Evolutionary conservation across 2,329 filamentous ascomycete genomes (phyloP).

Genomic region (Fusarium sp.): DNA sequence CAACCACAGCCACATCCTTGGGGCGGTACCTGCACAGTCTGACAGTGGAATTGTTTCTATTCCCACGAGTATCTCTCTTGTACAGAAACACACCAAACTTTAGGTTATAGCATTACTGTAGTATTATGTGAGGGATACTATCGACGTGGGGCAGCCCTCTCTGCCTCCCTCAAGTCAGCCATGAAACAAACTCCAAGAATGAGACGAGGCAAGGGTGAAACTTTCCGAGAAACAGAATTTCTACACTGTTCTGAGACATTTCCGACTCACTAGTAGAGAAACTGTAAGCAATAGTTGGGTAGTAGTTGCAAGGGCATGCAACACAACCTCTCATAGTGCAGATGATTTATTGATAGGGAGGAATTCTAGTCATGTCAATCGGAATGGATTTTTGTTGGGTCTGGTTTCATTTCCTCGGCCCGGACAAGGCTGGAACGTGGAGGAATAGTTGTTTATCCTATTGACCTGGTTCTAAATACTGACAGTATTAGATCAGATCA

Average conservation of each 20-base stretch:
- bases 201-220: constrained; percentile 35
- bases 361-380: constrained; percentile 4
- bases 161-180: background rate
- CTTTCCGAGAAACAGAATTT: constrained; percentile 21
- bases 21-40: constrained; percentile 30
- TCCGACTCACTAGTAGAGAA: background rate
- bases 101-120: background rate
- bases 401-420: constrained; percentile 7
- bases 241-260: background rate
- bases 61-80: background rate
- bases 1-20: constrained; percentile 23
- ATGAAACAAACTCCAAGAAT: constrained; percentile 34
- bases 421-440: constrained; percentile 25
- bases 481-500: background rate
- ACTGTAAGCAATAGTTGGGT: background rate
- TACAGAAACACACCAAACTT: constrained; percentile 13
- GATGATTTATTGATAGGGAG: constrained; percentile 19
- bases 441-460: constrained; percentile 14
- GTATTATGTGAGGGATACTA: constrained; percentile 37
- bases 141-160: constrained; percentile 21
- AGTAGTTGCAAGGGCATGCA: constrained; percentile 5
- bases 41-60: constrained; percentile 3
- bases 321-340: background rate
- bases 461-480: constrained; percentile 1
- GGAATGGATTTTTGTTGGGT: background rate